Base-by-base conservation (phyloP, 2,329 filamentous ascomycete genomes). In the Xylaria sp. region DNA sequence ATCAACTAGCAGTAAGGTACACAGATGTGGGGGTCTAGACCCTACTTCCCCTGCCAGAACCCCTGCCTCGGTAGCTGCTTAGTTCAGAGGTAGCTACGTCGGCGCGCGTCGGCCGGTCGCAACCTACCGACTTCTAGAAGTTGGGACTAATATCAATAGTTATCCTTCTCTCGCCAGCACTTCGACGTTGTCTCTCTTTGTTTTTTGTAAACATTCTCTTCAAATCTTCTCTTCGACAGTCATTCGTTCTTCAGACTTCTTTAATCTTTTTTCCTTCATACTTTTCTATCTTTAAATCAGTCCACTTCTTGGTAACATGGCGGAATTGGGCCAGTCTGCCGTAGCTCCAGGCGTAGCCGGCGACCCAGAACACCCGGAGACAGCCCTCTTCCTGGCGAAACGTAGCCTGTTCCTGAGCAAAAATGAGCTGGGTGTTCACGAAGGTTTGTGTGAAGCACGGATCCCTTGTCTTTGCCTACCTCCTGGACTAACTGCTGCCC, bases 221-320 rank as follows among this genome's bases (percentile, higher is more conserved):
- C 41, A 46, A n/a, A 44, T 39, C 39, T 63, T 57, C 37, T 57
- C 39, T 70, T 66, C 44, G 9, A 8, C 46, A 64, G 58, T 63
- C 69, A 66, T 54, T 70, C 69, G 54, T 63, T 70, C 51, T 52
- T 20, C 46, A 48, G 25, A 50, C 34, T 69, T 66, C 63, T 39
- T 18, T 1, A 28, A 28, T 28, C 5, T 32, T 10, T 46, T 54
- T 10, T 37, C 44, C 18, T 46, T 46, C 18, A n/a, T 63, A 63
- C 55, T 28, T 66, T 20, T 46, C 13, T 37, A 37, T 10, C 41
- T 8, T 18, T 46, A 8, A 46, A 59, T 67, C 54, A 23, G n/a
- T 44, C 34, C 1, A 13, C 13, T n/a, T 50, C 34, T 50, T 37
- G 9, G 39, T 46, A 61, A 34, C 28, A 70, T 70, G 66, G 46